Base-by-base conservation (phyloP, 2,329 filamentous ascomycete species). In the Colletotrichum sp. region DNA sequence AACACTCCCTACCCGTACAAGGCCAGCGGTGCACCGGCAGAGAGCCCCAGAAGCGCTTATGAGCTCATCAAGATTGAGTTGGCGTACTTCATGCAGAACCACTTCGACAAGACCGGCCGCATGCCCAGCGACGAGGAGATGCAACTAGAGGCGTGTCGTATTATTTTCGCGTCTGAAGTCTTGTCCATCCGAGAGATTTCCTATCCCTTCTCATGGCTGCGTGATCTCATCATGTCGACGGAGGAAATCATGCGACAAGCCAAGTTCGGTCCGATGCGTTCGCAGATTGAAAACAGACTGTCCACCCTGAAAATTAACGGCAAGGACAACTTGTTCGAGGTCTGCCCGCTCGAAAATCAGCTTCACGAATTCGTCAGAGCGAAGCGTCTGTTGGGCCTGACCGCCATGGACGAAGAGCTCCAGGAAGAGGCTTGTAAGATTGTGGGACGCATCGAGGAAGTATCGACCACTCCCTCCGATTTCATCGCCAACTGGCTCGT, bases 41-140 rank as follows among this genome's bases (percentile, higher is more conserved):
- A 88, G 75, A 86, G 88, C 10, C 89, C 90, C 2, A 86, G 88
- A 22, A 91, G 90, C 78, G 89, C 90, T n/a, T 93, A 92, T 81
- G 91, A 93, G 78, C 84, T 92, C 30, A 85, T 93, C 79, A 92
- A 92, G 79, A 82, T 88, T 70, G 91, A 92, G 79, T 80, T 93
- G 76, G 85, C 88, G 48, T 88, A 89, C 80, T 93, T 88, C 84
- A 84, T 87, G 36, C 80, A 85, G 63, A 88, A 88, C 75, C 84
- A 86, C 66, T 82, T 81, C 18, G 85, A 90, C 24, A 83, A 86
- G 44, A 84, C 84, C 18, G 85, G 85, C 44, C 79, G 78, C 26
- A 57, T 82, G 3, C 88, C 88, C 4, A 88, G 85, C 7, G 91
- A 93, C 74, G 85, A 87, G 15, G 88, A 92, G 66, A 82, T 93